Evolutionary conservation across 805 yeast genomes (phyloP).

Genomic region (Lipomyces mesembrius): DNA sequence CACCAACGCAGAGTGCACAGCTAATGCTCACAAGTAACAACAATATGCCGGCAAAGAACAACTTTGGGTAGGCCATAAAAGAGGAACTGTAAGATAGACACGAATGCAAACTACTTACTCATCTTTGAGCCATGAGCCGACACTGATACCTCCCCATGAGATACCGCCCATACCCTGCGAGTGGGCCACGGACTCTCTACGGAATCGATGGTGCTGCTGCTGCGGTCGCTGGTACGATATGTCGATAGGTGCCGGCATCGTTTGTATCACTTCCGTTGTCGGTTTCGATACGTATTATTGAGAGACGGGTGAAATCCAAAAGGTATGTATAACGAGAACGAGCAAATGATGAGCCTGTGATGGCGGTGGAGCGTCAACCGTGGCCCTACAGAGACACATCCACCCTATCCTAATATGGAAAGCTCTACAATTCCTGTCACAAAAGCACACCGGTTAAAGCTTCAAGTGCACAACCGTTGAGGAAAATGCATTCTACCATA

Average conservation of each 20-base stretch:
- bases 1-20: not conserved
- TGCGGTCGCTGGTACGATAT: conserved; percentile 49
- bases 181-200: conserved; percentile 92
- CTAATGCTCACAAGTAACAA: not conserved
- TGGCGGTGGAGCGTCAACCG: not conserved
- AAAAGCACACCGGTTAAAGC: not conserved
- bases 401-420: not conserved
- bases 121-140: conserved; percentile 94
- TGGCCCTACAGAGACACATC: not conserved
- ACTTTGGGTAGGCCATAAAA: not conserved
- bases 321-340: not conserved
- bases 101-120: conserved; percentile 52
- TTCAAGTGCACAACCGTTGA: not conserved
- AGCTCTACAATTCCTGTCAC: not conserved
- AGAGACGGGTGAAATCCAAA: not conserved
- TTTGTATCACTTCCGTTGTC: not conserved
- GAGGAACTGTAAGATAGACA: not conserved
- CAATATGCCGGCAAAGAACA: not conserved
- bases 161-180: conserved; percentile 98
- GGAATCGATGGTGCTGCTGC: conserved; percentile 52
- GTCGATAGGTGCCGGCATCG: conserved; percentile 49
- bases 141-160: conserved; percentile 94
- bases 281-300: not conserved
- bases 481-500: not conserved
- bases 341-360: not conserved